Evolutionary conservation across 1,139 yeast genomes (phyloP).

Genomic region (Nematodospora anomalae): DNA sequence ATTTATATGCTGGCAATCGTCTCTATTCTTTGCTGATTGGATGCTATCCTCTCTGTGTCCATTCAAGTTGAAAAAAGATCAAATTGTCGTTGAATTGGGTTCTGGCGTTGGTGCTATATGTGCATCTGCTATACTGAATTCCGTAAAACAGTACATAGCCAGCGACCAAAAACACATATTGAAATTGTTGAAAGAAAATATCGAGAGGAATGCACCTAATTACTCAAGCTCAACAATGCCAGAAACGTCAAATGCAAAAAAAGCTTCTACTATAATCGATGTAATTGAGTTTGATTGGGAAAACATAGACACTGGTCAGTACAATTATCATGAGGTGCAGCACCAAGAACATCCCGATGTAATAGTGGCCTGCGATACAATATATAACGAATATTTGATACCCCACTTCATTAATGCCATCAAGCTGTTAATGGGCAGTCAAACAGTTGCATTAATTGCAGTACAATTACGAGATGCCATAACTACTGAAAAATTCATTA

Average conservation of each 20-base stretch:
- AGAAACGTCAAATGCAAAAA: slow-evolving; percentile 3
- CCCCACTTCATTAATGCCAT: slow-evolving; percentile 51
- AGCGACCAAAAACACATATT: slow-evolving; percentile 63
- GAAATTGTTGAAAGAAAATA: slow-evolving; percentile 50
- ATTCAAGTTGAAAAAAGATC: slow-evolving; percentile 11
- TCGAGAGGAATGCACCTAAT: slow-evolving; percentile 33
- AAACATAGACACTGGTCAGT: slow-evolving; percentile 33
- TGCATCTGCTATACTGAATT: slow-evolving; percentile 45
- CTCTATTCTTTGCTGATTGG: slow-evolving; percentile 58
- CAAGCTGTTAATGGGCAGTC: slow-evolving; percentile 27
- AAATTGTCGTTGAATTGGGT: slow-evolving; percentile 58
- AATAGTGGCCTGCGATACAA: slow-evolving; percentile 67
- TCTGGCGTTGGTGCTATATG: slow-evolving; percentile 64
- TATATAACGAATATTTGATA: slow-evolving; percentile 65
- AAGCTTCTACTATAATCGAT: slow-evolving; percentile 25
- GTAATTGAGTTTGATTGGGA: slow-evolving; percentile 71
- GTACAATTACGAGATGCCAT: slow-evolving; percentile 59
- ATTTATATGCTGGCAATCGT: slow-evolving; percentile 62
- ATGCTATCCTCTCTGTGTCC: slow-evolving; percentile 12
- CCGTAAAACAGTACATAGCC: slow-evolving; percentile 44
- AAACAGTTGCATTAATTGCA: slow-evolving; percentile 45
- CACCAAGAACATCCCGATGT: slow-evolving; percentile 33
- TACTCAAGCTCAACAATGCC: slow-evolving; percentile 6
- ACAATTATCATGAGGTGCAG: slow-evolving; percentile 18
- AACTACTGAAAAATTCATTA: slow-evolving; percentile 50